Base-by-base conservation (phyloP, 495 filamentous ascomycete species). In the Penicillium pancosmium region DNA sequence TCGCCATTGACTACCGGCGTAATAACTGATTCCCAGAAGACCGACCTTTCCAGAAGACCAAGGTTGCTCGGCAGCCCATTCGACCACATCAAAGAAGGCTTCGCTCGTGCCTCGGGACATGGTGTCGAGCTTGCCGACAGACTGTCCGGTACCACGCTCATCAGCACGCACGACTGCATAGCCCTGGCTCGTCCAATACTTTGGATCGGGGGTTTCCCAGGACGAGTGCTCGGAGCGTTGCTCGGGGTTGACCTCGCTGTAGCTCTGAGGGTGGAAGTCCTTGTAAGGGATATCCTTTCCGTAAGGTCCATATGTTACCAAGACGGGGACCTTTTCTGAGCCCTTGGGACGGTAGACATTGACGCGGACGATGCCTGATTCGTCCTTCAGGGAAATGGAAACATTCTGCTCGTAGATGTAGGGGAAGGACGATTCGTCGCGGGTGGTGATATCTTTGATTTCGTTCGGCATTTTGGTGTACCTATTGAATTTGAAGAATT, bases 171-270 rank as follows among this genome's bases (percentile, higher is more conserved):
- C 83, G 2, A 88, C 71, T 0, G 76, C 85, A 63, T 87, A 88
- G 16, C 82, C 84, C 53, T 85, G 69, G n/a, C 62, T 65, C 1
- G 83, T 86, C 85, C 86, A 88, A 70, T 78, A 88, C 8, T 71
- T 78, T 0, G 86, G 85, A 56, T 86, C 83, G 2, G 85, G 85
- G 0, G 85, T 87, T 64, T 88, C 85, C 85, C 86, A 88, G 0
- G 80, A 79, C 0, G 85, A 87, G 57, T 87, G 81, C 13, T 66
- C 55, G 0, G 69, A 73, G 34, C 67, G 63, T 59, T 87, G 82
- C 51, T 81, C 73, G 8, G 75, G 67, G 62, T 83, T 82, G 43
- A 82, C 78, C 54, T 83, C 78, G 31, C 68, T 62, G 63, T 74
- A 82, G 16, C 78, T 82, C 54, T 76, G 60, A 0, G 68, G 53